Conservation (phyloP, 176 grass and related monocot genomes). For the Thinopyrum elongatum region DNA sequence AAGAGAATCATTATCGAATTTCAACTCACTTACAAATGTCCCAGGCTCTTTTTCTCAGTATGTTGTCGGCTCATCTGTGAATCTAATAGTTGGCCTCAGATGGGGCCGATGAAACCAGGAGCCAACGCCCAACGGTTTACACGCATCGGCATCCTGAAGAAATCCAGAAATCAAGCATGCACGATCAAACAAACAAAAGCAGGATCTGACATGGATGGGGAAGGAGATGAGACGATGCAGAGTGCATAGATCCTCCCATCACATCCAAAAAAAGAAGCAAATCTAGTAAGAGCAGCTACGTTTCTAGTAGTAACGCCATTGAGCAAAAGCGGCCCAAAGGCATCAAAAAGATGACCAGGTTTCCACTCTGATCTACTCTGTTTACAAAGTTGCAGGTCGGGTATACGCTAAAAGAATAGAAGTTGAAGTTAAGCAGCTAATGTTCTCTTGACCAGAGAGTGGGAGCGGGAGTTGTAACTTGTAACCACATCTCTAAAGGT, state of each 20-base stretch:
- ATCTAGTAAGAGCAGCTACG: conserved; percentile 3
- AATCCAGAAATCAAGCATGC: not conserved
- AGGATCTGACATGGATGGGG: not conserved
- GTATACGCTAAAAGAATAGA: too few relatives aligned
- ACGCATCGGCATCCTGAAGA: not conserved
- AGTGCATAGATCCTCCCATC: not conserved
- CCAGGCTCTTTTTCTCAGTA: not conserved
- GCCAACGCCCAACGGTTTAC: too few relatives aligned
- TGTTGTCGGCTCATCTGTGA: not conserved
- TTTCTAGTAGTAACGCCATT: conserved; percentile 3
- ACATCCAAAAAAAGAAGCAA: conserved; percentile 17
- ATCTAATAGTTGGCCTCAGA: not conserved
- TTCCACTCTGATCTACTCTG: conserved; percentile 18
- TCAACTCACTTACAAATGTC: not conserved
- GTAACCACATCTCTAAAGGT: too few relatives aligned
- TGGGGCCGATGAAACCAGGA: not conserved
- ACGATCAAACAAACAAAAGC: not conserved
- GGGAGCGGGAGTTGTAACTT: too few relatives aligned
- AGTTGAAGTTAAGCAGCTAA: too few relatives aligned
- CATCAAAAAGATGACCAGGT: not conserved
- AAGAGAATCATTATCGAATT: not conserved
- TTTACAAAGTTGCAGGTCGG: not conserved
- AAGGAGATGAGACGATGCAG: not conserved
- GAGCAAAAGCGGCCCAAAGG: not conserved
- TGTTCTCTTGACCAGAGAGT: too few relatives aligned